phyloP scores from a whole-genome alignment of 257 asterid genomes.

The Cinchona pubescens region DNA sequence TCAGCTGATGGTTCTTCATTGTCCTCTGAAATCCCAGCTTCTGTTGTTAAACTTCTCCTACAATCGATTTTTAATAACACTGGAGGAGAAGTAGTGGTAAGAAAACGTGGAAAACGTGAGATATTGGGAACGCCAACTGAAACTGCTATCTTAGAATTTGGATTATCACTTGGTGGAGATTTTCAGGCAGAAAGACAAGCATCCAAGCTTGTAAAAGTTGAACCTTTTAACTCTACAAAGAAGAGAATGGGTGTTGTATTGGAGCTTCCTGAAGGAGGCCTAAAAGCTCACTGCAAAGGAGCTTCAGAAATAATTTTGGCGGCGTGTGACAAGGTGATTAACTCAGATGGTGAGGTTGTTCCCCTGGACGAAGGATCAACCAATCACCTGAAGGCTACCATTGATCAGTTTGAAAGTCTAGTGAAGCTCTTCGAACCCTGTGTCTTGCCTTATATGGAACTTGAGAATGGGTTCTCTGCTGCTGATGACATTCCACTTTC shows the following conservation, averaged over 20 bases:
- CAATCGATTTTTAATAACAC: slow-evolving; percentile 84
- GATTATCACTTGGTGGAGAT: slow-evolving; percentile 70
- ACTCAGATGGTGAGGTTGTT: slow-evolving; percentile 56
- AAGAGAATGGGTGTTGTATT: slow-evolving; percentile 76
- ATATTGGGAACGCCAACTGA: slow-evolving; percentile 91
- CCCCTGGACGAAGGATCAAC: slow-evolving; percentile 48
- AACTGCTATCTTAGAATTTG: slow-evolving; percentile 78
- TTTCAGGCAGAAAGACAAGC: slow-evolving; percentile 48
- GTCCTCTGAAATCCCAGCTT: slow-evolving; percentile 44
- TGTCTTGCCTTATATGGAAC: slow-evolving; percentile 77
- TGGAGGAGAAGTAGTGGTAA: slow-evolving; percentile 79
- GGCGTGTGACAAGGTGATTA: slow-evolving; percentile 63
- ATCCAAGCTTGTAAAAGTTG: slow-evolving; percentile 57
- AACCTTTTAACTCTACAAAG: slow-evolving; percentile 87
- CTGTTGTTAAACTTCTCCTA: slow-evolving; percentile 39
- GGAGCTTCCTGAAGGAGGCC: slow-evolving; percentile 65
- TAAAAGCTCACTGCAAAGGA: slow-evolving; percentile 77
- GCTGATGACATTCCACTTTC: slow-evolving; percentile 58
- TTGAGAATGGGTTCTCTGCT: slow-evolving; percentile 54
- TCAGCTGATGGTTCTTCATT: slow-evolving; percentile 31
- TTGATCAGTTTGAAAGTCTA: slow-evolving; percentile 67
- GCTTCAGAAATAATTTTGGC: slow-evolving; percentile 86
- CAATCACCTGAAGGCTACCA: slow-evolving; percentile 40
- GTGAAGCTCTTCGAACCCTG: slow-evolving; percentile 79
- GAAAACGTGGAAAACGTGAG: slow-evolving; percentile 49